Conservation (phyloP, 2,329 filamentous ascomycete genomes). For the Colletotrichum liaoningense region DNA sequence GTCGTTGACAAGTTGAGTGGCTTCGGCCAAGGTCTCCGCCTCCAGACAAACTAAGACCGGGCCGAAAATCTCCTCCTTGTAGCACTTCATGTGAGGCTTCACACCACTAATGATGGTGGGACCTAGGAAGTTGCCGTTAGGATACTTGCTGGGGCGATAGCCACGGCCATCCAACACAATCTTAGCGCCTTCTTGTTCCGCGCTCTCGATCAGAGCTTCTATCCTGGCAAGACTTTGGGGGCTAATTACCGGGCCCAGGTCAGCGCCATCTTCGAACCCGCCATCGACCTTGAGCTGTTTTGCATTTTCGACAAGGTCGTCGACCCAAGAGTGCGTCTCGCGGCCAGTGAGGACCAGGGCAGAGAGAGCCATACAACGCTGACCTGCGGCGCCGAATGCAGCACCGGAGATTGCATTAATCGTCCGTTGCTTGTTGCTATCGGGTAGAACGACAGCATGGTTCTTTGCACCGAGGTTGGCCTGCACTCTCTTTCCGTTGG, state of each 20-base stretch:
- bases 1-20: constrained; percentile 37
- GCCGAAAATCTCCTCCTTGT: constrained; percentile 49
- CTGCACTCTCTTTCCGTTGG: constrained; percentile 77
- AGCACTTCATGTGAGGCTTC: constrained; percentile 49
- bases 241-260: constrained; percentile 57
- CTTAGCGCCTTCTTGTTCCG: not conserved
- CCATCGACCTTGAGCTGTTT: not conserved
- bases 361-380: constrained; percentile 76
- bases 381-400: constrained; percentile 76
- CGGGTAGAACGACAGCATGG: constrained; percentile 74
- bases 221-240: not conserved
- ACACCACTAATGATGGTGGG: constrained; percentile 49
- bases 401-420: constrained; percentile 75
- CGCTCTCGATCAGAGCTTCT: not conserved
- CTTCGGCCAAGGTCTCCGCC: not conserved
- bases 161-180: not conserved
- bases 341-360: not conserved
- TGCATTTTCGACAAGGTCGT: not conserved
- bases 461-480: constrained; percentile 77
- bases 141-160: not conserved
- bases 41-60: constrained; percentile 48
- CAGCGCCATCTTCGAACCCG: constrained; percentile 45
- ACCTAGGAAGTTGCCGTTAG: constrained; percentile 35
- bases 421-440: constrained; percentile 77
- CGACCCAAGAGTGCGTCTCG: not conserved